A percentile compares a stretch with the other conserved stretches of the same genome.
These are phyloP conservation scores for Metarhizium album DNA, from an alignment of 2,329 filamentous ascomycete species.

Conservation along the genomic window DNA sequence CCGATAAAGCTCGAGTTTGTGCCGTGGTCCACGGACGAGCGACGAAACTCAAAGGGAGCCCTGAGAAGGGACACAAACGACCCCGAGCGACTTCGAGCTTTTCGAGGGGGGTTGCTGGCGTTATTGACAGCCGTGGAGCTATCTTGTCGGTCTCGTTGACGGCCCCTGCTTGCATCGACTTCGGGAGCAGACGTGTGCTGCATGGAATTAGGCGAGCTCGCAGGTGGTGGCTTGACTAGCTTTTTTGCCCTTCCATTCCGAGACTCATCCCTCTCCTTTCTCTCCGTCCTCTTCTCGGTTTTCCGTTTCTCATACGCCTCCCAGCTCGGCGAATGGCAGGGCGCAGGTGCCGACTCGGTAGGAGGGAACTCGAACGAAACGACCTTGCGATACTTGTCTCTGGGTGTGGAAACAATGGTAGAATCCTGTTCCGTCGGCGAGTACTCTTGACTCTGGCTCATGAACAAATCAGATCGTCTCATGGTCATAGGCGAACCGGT, in stretches of 20 bases:
- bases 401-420: conserved; percentile 6
- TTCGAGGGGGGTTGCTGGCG: conserved; percentile 12
- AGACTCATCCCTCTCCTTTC: conserved; percentile 18
- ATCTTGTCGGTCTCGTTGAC: conserved; percentile 5
- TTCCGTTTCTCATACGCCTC: conserved; percentile 44
- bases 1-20: conserved; percentile 28
- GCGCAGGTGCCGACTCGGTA: conserved; percentile 22
- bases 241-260: conserved; percentile 14
- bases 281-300: conserved; percentile 38
- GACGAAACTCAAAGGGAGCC: conserved; percentile 23
- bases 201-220: conserved; percentile 9
- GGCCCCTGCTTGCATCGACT: conserved; percentile 7
- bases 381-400: conserved; percentile 17
- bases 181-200: conserved; percentile 8
- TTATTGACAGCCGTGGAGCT: conserved; percentile 6
- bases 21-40: conserved; percentile 21
- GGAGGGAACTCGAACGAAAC: conserved; percentile 22
- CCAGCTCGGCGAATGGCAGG: conserved; percentile 54
- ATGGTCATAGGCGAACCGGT: conserved; percentile 5
- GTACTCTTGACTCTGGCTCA: conserved; percentile 6
- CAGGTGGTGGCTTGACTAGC: conserved; percentile 21
- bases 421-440: neutral
- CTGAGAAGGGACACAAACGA: conserved; percentile 26
- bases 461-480: conserved; percentile 3
- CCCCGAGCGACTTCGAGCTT: conserved; percentile 22